Evolutionary conservation across 2,329 filamentous ascomycete genomes (phyloP), one percentile per base, ranked within the genome.

Genomic region (Aspergillus tubingensis): DNA sequence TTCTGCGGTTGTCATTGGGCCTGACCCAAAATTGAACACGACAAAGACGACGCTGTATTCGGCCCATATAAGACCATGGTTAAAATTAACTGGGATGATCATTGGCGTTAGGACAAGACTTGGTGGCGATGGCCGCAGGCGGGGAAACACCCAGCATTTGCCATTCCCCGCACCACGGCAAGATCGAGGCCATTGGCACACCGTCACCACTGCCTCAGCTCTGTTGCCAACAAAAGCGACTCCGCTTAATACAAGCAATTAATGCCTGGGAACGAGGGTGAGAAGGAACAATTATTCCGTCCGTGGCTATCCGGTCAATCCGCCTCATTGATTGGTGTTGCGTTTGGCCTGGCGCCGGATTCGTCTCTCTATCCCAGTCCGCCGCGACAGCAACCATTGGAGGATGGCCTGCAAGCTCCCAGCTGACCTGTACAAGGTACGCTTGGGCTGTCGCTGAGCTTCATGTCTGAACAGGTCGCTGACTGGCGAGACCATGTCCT

Each of bases 231-330:
- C 17, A 21, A 55, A n/a, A 47, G 32, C 53, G 39, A 27, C 39
- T 55, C 53, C 53, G 53, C 53, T 36, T 55, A 55, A 47, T 23
- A 47, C n/a, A 11, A 43, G 23, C 41, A 27, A 55, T 44, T 55
- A 55, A 36, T 47, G 39, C 8, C 39, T 19, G 39, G 39, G 53
- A 25, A 30, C 47, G 39, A 21, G 39, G 32, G 19, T 25, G 8
- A 30, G 21, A 27, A 17, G 8, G 19, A 27, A 11, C 23, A 43
- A 43, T 55, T 47, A 47, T 43, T 32, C 53, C 53, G 52, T 55
- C 53, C 53, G 30, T 32, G 41, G 53, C 39, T 36, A 43, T n/a
- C 38, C 53, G 41, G 23, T 30, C 27, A 47, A 36, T 55, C 25
- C 53, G 8, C 36, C 32, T 36, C 11, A 10, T 4, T 36, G 32